Evolutionary conservation across 306 rosid genomes (phyloP), one percentile per base, ranked within the genome.

Genomic region (Styphnolobium japonicum): DNA sequence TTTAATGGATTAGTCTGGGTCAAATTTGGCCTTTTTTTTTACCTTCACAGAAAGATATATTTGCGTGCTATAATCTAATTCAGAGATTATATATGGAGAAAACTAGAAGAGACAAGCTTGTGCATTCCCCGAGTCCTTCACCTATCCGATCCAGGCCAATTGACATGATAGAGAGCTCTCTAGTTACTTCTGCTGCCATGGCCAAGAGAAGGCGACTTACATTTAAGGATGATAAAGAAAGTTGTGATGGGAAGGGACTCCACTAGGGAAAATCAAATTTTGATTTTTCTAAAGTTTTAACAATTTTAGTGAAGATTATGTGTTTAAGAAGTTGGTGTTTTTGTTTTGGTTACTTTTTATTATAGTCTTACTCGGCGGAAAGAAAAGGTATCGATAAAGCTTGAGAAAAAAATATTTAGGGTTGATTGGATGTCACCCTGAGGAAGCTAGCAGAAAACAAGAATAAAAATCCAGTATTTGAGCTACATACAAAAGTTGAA

Each of bases 11-110:
- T 22, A 12, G 15, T 12, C 42, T 67, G 73, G 66, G 62, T 18
- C 55, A 37, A 14, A n/a, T 61, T 31, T 31, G 55, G 36, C 40
- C 53, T 16, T 10, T 60, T 12, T 64, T 19, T 12, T n/a, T 62
- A 62, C 7, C n/a, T 58, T 58, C 49, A 25, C 88, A 91, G 96
- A 90, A 87, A 67, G 86, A 82, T 33, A 84, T 85, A 68, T 58
- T 75, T 67, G 75, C 75, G 7, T 80, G 86, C 83, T 87, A 87
- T 69, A 62, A 46, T 65, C 51, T 77, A 69, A 62, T 91, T 80
- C 79, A 62, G 72, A 81, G 69, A 39, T 49, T 83, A 16, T 73
- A 69, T 51, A 71, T 40, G 36, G 82, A 75, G 56, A 75, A 71
- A 52, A 45, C 48, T 11, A 69, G 67, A 48, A 67, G 29, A 75